Base-by-base conservation (phyloP, 1,139 yeast genomes). In the Taphrina sp. region DNA sequence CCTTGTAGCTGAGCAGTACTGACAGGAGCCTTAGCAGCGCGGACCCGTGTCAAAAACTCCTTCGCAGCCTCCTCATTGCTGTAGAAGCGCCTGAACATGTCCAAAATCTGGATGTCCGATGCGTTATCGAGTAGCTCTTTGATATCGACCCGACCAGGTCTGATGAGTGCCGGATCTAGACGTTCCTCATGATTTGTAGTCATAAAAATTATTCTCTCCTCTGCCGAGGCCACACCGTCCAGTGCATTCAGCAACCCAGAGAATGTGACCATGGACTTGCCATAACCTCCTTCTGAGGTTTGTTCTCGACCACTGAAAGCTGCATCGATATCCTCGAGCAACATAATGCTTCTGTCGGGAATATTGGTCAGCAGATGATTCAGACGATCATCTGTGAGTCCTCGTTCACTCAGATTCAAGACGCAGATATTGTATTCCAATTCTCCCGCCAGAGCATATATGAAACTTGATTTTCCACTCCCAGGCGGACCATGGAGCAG, bases 211-310 rank as follows among this genome's bases (percentile, higher is more conserved):
- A 92, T 77, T 51, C 96, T 85, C 66, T 92, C 98, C 66, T 92
- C 98, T 1, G 97, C 95, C 43, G 96, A 86, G 1, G 97, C 95
- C n/a, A 92, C 98, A 51, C 98, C 99, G 68, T 92, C 99, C 47
- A 92, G 75, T 0, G 98, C 96, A 68, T 92, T 92, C 60, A 92
- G 74, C 53, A 92, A 75, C 0, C 98, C 99, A 47, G 95, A 86
- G 67, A 92, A 94, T 1, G 99, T 92, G 20, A 94, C 96, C 14
- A 96, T 95, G 29, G 52, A 39, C 7, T 49, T 41, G 8, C 38
- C 23, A 43, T 45, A 52, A 3, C 58, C 56, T 8, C 26, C 22
- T 35, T 81, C 80, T n/a, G 87, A 95, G 0, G 82, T 72, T 66
- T 88, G 95, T 38, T 79, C 80, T 66, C 98, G 78, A 64, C 82